Conservation (phyloP, 768 basidiomycete species). For the Amanita polypyramis region DNA sequence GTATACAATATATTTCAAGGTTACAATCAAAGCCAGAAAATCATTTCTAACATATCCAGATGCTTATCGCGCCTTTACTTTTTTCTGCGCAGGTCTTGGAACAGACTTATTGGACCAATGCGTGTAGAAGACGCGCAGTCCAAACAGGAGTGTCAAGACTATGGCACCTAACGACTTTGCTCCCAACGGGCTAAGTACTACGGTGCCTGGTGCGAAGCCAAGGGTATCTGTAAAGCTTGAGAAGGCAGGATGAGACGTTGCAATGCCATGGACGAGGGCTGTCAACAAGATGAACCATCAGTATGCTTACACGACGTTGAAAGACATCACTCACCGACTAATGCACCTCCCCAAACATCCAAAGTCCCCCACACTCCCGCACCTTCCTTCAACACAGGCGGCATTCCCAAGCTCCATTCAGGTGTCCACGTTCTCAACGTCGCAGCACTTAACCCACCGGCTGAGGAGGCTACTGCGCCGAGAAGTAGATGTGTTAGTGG, state of each 20-base stretch:
- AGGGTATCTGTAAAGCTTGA: slow-evolving; percentile 13
- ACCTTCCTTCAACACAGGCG: slow-evolving; percentile 31
- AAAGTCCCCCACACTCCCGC: slow-evolving; percentile 29
- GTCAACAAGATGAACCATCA: neutral
- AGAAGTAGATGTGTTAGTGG: slow-evolving; percentile 36
- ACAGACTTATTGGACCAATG: slow-evolving; percentile 15
- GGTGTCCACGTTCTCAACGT: slow-evolving; percentile 33
- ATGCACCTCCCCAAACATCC: slow-evolving; percentile 42
- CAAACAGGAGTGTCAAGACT: slow-evolving; percentile 24
- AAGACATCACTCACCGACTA: slow-evolving; percentile 24
- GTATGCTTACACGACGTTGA: neutral
- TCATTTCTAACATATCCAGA: neutral
- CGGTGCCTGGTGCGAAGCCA: slow-evolving; percentile 5
- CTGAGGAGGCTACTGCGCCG: slow-evolving; percentile 35
- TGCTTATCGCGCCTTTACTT: neutral
- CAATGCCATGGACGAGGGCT: slow-evolving; percentile 23
- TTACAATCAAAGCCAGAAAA: neutral
- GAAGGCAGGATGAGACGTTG: slow-evolving; percentile 23
- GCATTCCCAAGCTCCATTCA: slow-evolving; percentile 35
- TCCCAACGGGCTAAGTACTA: slow-evolving; percentile 15
- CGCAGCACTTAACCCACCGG: slow-evolving; percentile 33
- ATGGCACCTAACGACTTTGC: slow-evolving; percentile 24
- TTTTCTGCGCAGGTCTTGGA: neutral
- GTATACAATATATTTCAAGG: neutral
- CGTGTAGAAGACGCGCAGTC: slow-evolving; percentile 19